Evolutionary conservation across 352 stramenopile genomes (phyloP), one percentile per base, ranked within the genome.

Genomic region (Phytophthora hibernalis): DNA sequence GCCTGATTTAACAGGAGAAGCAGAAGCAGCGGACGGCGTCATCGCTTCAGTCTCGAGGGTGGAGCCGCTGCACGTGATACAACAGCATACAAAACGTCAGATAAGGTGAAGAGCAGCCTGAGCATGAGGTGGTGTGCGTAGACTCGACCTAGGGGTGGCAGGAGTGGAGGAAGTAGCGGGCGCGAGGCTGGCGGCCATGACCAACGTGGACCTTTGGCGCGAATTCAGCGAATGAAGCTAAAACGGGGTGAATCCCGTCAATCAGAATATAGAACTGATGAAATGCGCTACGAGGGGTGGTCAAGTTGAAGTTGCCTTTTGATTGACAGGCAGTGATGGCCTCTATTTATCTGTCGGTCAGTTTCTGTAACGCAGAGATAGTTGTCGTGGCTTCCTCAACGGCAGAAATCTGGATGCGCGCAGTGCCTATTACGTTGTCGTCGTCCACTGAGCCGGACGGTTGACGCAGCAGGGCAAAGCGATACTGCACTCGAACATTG

Each of bases 401-500:
- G n/a, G 60, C 57, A 51, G 54, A 71, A 66, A 79, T 74, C 13
- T 71, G 57, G 20, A 79, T 76, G 40, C 35, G 44, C 13, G 67
- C 62, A 10, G 62, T 64, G 54, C 65, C 49, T 6, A 71, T 61
- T 21, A 51, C 38, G 21, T 22, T 58, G 43, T 60, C 54, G 26
- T 15, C 33, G 43, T 62, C 60, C 20, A 37, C 38, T 51, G 9
- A 1, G 11, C 22, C 2, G 51, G 47, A 51, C 11, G 50, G 31
- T n/a, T 54, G 49, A 18, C 52, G 31, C 43, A 69, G 28, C 13
- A 76, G 28, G 2, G 62, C 55, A 52, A 82, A 82, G n/a, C 56
- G 53, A 47, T 93, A 93, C 31, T 76, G 42, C 7, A 93, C 68
- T 16, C 68, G 65, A 5, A 74, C 69, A 18, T 90, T 90, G 61